Conservation (phyloP, 129 eudicot species). For the Centaurea solstitialis region DNA sequence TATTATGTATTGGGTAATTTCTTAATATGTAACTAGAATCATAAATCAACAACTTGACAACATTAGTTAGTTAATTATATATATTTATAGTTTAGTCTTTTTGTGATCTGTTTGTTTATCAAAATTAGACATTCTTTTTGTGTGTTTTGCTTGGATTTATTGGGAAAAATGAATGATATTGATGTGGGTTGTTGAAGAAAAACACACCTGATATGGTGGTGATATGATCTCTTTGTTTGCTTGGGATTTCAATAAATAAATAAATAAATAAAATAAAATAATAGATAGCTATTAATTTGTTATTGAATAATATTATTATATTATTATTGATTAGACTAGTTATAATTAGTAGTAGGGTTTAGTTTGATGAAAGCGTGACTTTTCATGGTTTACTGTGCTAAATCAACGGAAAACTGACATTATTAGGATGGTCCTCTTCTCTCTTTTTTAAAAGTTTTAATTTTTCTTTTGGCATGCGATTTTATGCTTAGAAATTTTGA, state of each 20-base stretch:
- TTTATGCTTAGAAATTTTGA: neutral
- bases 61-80: too few species aligned
- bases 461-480: conserved; percentile 10
- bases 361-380: conserved; percentile 23
- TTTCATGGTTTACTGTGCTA: conserved; percentile 30
- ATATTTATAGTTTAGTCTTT: neutral
- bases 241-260: conserved; percentile 3
- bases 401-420: conserved; percentile 37
- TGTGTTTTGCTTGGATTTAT: conserved; percentile 3
- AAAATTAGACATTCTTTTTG: conserved; percentile 12
- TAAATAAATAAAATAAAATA: conserved; percentile 2
- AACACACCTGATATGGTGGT: conserved; percentile 11
- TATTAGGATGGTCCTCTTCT: conserved; percentile 1
- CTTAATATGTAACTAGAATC: neutral
- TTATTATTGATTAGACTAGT: conserved; percentile 5
- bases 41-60: neutral
- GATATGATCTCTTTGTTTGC: conserved; percentile 12
- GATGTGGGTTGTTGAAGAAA: conserved; percentile 21
- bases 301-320: conserved; percentile 5
- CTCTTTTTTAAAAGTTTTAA: neutral
- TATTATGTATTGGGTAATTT: too few species aligned
- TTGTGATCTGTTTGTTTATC: neutral
- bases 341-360: conserved; percentile 29
- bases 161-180: neutral
- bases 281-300: neutral